A percentile compares a stretch with the other conserved stretches of the same genome.
phyloP scores from a whole-genome alignment of 148 eudicot genomes.

The Rhododendron ferrugineum region DNA sequence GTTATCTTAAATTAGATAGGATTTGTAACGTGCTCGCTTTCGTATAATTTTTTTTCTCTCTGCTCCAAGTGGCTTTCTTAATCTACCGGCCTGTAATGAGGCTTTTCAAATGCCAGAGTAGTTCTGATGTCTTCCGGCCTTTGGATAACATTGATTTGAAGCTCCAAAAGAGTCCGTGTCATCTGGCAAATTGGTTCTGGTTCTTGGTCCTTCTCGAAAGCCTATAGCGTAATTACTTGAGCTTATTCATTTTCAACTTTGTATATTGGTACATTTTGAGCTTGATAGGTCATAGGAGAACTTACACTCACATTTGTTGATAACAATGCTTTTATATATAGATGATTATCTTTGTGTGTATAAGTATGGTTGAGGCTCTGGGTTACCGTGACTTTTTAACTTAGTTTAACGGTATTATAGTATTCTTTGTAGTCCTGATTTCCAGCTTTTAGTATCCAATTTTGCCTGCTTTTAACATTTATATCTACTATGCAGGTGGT shows the following conservation, averaged over 20 bases:
- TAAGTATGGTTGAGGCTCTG: neutral
- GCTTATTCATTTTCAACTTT: neutral
- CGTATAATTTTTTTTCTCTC: neutral
- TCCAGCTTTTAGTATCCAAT: neutral
- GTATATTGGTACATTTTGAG: neutral
- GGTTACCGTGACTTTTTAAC: neutral
- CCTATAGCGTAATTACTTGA: slow-evolving; percentile 43
- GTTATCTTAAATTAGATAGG: neutral
- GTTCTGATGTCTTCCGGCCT: slow-evolving; percentile 74
- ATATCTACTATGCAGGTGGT: slow-evolving; percentile 58
- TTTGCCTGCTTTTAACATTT: neutral
- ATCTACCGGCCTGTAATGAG: slow-evolving; percentile 95
- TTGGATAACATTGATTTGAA: slow-evolving; percentile 45
- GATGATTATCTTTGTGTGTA: neutral
- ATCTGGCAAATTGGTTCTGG: slow-evolving; percentile 50
- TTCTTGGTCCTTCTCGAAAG: slow-evolving; percentile 55
- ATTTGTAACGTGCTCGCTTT: neutral
- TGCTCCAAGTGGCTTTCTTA: slow-evolving; percentile 69
- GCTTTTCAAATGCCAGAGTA: slow-evolving; percentile 60
- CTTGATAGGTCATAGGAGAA: neutral
- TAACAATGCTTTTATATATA: neutral
- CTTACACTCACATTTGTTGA: neutral
- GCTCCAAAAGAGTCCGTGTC: slow-evolving; percentile 38
- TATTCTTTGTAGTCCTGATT: neutral
- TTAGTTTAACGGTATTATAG: neutral